Conservation (phyloP, 2,329 filamentous ascomycete species). For the Ophiostoma populinum region DNA sequence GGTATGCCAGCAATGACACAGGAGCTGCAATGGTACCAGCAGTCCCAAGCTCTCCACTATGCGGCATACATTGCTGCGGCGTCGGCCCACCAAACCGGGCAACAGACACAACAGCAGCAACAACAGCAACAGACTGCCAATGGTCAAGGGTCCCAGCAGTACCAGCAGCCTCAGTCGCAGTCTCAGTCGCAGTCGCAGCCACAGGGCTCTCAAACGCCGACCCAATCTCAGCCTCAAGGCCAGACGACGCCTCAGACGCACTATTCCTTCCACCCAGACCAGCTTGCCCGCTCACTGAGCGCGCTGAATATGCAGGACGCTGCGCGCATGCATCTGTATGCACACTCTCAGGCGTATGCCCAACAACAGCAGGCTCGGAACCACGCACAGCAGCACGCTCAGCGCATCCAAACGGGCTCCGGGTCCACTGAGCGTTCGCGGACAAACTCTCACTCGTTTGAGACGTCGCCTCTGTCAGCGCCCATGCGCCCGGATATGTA, state of each 20-base stretch:
- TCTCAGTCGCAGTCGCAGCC: slow-evolving; percentile 26
- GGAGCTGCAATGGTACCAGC: slow-evolving; percentile 33
- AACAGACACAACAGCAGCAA: slow-evolving; percentile 21
- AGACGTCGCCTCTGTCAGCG: slow-evolving; percentile 41
- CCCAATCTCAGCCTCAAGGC: slow-evolving; percentile 23
- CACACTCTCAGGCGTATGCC: slow-evolving; percentile 26
- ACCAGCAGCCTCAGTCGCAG: slow-evolving; percentile 19
- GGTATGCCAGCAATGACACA: slow-evolving; percentile 26
- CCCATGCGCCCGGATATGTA: slow-evolving; percentile 40
- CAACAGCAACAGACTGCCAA: slow-evolving; percentile 24
- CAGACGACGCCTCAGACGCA: slow-evolving; percentile 22
- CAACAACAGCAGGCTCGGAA: slow-evolving; percentile 21
- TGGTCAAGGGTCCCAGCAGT: slow-evolving; percentile 23
- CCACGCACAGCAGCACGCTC: slow-evolving; percentile 23
- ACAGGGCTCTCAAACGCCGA: too few relatives aligned
- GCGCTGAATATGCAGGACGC: too few relatives aligned
- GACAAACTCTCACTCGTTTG: slow-evolving; percentile 47
- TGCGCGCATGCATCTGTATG: slow-evolving; percentile 28
- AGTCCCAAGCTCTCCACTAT: slow-evolving; percentile 14
- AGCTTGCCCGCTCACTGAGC: too few relatives aligned
- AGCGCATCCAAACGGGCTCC: slow-evolving; percentile 22
- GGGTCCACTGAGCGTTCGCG: slow-evolving; percentile 32
- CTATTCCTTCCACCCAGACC: slow-evolving; percentile 16
- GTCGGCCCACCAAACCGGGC: slow-evolving; percentile 16
- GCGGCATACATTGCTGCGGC: slow-evolving; percentile 17